phyloP scores from a whole-genome alignment of 1,284 basidiomycete genomes.

The Cystobasidium sp. region DNA sequence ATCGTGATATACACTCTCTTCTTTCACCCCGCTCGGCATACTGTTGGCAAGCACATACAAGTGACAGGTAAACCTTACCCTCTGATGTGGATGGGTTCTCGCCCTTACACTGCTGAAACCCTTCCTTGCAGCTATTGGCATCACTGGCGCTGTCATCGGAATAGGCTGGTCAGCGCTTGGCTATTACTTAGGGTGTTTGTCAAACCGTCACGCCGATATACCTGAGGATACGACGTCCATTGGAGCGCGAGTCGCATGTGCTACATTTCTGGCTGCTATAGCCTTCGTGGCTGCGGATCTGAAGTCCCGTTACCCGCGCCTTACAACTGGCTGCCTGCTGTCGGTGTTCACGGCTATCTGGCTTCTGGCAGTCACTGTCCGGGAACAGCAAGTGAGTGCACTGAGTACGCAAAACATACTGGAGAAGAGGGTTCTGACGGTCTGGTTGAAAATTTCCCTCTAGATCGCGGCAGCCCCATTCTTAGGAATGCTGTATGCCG shows the following conservation, averaged over 20 bases:
- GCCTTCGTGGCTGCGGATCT: constrained; percentile 26
- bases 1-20: constrained; percentile 38
- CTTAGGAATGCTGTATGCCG: constrained; percentile 37
- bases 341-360: constrained; percentile 28
- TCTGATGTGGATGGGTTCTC: neutral
- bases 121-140: constrained; percentile 15
- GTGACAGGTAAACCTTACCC: constrained; percentile 3
- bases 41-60: constrained; percentile 41
- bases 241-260: constrained; percentile 13
- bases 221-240: neutral
- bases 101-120: neutral
- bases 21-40: constrained; percentile 32
- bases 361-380: constrained; percentile 7
- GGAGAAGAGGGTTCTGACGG: neutral
- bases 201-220: constrained; percentile 14
- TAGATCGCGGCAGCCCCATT: constrained; percentile 28
- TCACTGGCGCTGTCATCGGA: constrained; percentile 23
- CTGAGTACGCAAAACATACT: neutral
- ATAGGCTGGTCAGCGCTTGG: constrained; percentile 36
- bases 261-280: constrained; percentile 22
- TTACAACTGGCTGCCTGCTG: constrained; percentile 18
- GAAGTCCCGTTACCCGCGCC: constrained; percentile 30
- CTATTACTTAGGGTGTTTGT: constrained; percentile 22
- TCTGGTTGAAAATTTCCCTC: neutral
- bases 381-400: constrained; percentile 1